Evolutionary conservation across 441 rosid species (phyloP).

Genomic region (Croton setiger): DNA sequence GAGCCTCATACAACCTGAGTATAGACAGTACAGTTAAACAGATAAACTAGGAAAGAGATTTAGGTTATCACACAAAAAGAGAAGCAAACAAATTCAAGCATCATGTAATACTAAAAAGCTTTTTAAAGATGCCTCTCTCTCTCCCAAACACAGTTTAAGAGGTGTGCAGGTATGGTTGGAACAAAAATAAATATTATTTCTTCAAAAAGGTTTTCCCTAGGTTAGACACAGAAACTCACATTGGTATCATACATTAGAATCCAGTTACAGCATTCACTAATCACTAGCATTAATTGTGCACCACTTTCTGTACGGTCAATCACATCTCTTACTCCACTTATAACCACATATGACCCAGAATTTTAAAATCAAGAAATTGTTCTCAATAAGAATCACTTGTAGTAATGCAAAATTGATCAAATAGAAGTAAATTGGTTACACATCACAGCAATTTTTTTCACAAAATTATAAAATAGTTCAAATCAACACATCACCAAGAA

Average conservation of each 20-base stretch:
- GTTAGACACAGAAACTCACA: background rate
- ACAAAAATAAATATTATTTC: background rate
- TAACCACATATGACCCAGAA: background rate
- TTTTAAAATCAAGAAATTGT: background rate
- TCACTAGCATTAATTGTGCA: background rate
- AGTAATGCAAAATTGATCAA: background rate
- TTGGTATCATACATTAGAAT: background rate
- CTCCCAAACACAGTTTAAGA: too few species aligned
- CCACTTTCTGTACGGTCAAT: background rate
- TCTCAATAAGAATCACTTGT: background rate
- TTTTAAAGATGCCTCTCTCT: too few species aligned
- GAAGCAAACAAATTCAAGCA: background rate
- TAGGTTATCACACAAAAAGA: constrained; percentile 4
- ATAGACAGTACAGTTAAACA: constrained; percentile 18
- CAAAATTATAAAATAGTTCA: background rate
- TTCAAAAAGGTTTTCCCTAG: background rate
- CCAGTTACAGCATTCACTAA: background rate
- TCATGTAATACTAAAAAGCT: background rate
- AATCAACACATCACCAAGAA: background rate
- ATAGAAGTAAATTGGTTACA: background rate
- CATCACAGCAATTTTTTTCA: background rate
- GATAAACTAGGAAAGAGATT: constrained; percentile 9
- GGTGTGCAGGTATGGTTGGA: background rate
- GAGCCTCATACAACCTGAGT: constrained; percentile 90
- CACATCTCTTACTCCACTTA: background rate